Conservation (phyloP, 2,329 filamentous ascomycete species). For the Fusarium pseudograminearum region DNA sequence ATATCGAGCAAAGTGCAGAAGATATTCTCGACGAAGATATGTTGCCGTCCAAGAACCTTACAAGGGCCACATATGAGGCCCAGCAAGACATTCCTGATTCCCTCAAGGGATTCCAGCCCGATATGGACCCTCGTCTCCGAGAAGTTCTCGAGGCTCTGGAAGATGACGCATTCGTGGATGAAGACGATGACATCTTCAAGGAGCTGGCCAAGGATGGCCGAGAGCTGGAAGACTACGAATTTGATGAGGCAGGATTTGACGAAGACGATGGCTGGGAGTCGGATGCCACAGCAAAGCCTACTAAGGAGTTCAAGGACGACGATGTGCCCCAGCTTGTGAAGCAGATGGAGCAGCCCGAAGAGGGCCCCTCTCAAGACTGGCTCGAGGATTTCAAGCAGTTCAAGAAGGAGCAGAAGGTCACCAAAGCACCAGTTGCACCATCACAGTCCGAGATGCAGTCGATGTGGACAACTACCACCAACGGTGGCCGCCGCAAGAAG, state of each 20-base stretch:
- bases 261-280: constrained; percentile 93
- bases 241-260: constrained; percentile 73
- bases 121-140: constrained; percentile 94
- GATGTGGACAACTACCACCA: constrained; percentile 79
- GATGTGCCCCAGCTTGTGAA: constrained; percentile 63
- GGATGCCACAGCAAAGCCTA: constrained; percentile 88
- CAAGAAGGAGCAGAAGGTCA: constrained; percentile 79
- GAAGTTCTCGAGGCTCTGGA: constrained; percentile 95
- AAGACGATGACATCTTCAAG: constrained; percentile 88
- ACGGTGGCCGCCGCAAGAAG: constrained; percentile 89
- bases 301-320: constrained; percentile 65
- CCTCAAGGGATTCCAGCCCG: constrained; percentile 93
- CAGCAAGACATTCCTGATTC: constrained; percentile 94
- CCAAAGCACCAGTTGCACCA: constrained; percentile 56
- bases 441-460: constrained; percentile 74
- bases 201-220: constrained; percentile 75
- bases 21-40: constrained; percentile 79
- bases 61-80: constrained; percentile 84
- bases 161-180: constrained; percentile 92
- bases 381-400: constrained; percentile 93
- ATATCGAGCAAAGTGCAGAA: constrained; percentile 65
- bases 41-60: constrained; percentile 82
- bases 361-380: constrained; percentile 82
- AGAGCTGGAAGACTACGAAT: constrained; percentile 84
- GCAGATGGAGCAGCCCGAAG: constrained; percentile 64